Base-by-base conservation (phyloP, 441 rosid genomes). In the Bruguiera hainesii region DNA sequence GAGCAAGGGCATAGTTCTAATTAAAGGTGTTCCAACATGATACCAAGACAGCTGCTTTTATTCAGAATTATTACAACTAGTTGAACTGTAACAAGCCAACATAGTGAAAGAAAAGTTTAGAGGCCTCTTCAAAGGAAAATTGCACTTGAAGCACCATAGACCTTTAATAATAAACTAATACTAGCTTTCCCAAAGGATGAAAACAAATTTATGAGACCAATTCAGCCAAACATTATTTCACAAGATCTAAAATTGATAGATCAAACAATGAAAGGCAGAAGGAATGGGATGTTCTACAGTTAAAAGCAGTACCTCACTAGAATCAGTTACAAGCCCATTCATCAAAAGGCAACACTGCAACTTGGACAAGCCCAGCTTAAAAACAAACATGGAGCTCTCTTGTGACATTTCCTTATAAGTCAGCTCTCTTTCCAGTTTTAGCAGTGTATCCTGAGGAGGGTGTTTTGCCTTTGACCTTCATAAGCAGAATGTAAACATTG, bases 301-400 rank as follows among this genome's bases (percentile, higher is more conserved):
- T 30, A 74, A 57, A 28, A 70, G 61, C 76, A 73, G 63, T 83
- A 96, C 99, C 99, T 96, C 98, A 50, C 81, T 75, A 78, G 97
- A 80, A 76, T 93, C 97, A 74, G 78, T 66, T 82, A 96, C 98
- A 74, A 96, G 93, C 25, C 99, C 98, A 78, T 96, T 93, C 99
- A 96, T 89, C 88, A 96, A 78, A 66, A 93, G 82, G 75, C 86
- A 79, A 62, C 97, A 90, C 72, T 81, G 76, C 80, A 88, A 52
- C 80, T 87, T 89, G 65, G 83, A 76, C 80, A 96, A 74, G 75
- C 99, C 99, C 84, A 96, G 80, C 84, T 91, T 93, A 79, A 82
- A 88, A 69, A 93, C 96, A 81, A 82, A 88, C 84, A 88, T 70
- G 73, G 98, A 89, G 78, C 95, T 88, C 77, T 86, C 91, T 75